Evolutionary conservation across 352 stramenopile species (phyloP), one percentile per base, ranked within the genome.

Genomic region (Thalassiosira pacifica): DNA sequence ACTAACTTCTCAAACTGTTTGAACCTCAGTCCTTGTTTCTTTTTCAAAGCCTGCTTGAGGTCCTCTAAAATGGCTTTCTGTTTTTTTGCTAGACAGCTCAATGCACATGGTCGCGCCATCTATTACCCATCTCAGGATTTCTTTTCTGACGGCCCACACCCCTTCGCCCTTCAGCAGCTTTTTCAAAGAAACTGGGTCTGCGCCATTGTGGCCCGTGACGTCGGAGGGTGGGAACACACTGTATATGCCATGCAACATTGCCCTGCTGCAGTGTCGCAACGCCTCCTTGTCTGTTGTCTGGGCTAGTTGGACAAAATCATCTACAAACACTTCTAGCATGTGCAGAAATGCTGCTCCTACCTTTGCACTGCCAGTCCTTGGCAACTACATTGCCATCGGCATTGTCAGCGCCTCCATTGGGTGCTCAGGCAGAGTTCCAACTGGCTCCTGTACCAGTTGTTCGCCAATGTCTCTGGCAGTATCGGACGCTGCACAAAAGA

Each of bases 401-500:
- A 67, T 34, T 6, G 52, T 53, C 45, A 1, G 10, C 18, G n/a
- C 22, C 5, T 37, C 52, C 8, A 83, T 19, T 27, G 29, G 29
- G 68, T 85, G 77, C 1, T 48, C 26, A 0, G 52, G 64, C 4
- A 82, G 57, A 10, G 63, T 55, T 16, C 71, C 72, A 1, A 86
- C 13, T 2, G 32, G 31, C 0, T 45, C 64, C 13, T 76, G 22
- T 2, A 82, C 57, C 24, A 79, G 85, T 6, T 53, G 2, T 0
- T 26, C 65, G 0, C 76, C 82, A 0, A 85, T 48, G 65, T 88
- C 82, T 29, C 65, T 10, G 1, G 19, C 75, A 1, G 76, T 88
- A 74, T 85, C 69, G 19, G 76, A 79, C 22, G 40, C 82, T 22
- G n/a, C 42, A 64, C 37, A 88, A 31, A 85, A 85, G 29, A 79